Evolutionary conservation across 1,139 yeast genomes (phyloP).

Genomic region (Tardiomyces digboiensis): DNA sequence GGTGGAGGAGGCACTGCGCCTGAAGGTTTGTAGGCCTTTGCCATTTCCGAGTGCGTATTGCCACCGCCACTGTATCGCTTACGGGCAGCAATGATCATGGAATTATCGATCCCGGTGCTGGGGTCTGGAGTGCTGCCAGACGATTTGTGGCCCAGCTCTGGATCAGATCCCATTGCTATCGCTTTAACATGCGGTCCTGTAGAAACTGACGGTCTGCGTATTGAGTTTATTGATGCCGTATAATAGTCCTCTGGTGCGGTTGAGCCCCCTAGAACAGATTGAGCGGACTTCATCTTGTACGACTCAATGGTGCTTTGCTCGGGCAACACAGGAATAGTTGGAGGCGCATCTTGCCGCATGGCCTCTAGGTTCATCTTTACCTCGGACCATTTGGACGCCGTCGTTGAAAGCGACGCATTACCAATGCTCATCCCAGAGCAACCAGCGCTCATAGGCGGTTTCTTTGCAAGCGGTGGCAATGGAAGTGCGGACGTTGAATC

Average conservation of each 20-base stretch:
- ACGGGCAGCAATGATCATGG: not conserved
- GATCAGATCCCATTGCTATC: conserved; percentile 6
- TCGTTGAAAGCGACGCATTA: not conserved
- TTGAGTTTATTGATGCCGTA: conserved; percentile 13
- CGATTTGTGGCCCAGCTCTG: not conserved
- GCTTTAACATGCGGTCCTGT: conserved; percentile 21
- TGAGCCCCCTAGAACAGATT: not conserved
- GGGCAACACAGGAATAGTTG: not conserved
- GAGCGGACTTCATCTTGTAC: not conserved
- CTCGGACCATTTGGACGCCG: conserved; percentile 12
- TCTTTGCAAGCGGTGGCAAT: not conserved
- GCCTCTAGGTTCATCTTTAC: conserved; percentile 14
- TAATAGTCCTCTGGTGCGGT: conserved; percentile 12
- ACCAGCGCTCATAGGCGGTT: not conserved
- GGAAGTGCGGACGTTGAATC: not conserved
- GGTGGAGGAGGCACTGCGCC: conserved; percentile 3
- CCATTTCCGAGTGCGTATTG: not conserved
- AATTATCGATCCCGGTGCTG: not conserved
- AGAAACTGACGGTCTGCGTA: conserved; percentile 16
- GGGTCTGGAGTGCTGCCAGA: not conserved
- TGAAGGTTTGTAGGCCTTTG: not conserved
- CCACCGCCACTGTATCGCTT: not conserved
- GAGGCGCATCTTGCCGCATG: conserved; percentile 9
- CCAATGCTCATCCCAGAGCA: not conserved
- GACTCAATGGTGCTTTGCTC: not conserved